Percentiles rank a stretch among this genome's conserved stretches.
phyloP scores from a whole-genome alignment of 345 rosid genomes.

The Aegle marmelos region DNA sequence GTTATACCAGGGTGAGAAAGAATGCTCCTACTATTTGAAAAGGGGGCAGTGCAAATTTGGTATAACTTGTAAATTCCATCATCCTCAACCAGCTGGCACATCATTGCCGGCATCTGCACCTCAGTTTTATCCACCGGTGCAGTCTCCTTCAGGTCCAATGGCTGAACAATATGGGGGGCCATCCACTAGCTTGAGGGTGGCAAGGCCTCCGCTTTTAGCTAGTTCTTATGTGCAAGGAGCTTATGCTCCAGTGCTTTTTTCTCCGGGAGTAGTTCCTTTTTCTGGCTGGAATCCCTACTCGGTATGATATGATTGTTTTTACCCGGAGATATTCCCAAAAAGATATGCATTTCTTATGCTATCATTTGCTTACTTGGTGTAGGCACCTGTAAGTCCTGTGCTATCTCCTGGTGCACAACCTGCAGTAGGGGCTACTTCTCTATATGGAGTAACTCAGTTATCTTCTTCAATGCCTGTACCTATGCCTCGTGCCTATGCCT shows the following conservation, averaged over 20 bases:
- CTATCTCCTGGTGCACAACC: conserved; percentile 77
- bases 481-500: too few species aligned
- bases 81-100: conserved; percentile 75
- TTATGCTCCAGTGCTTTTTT: conserved; percentile 65
- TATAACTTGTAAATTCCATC: conserved; percentile 88
- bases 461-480: conserved; percentile 71
- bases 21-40: conserved; percentile 90
- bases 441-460: conserved; percentile 66
- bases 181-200: conserved; percentile 57
- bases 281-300: conserved; percentile 84
- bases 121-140: conserved; percentile 73
- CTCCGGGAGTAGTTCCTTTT: conserved; percentile 75
- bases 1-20: conserved; percentile 73
- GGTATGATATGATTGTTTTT: conserved; percentile 38
- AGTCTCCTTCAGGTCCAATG: conserved; percentile 60
- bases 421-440: conserved; percentile 67
- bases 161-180: conserved; percentile 67
- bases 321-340: conserved; percentile 8
- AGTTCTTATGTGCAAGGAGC: conserved; percentile 80
- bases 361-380: conserved; percentile 25
- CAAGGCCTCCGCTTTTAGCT: conserved; percentile 65
- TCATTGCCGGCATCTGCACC: conserved; percentile 61
- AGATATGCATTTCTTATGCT: conserved; percentile 10
- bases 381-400: conserved; percentile 85
- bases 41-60: conserved; percentile 97